Evolutionary conservation across 1,284 basidiomycete genomes (phyloP).

Genomic region (Mycosarcoma maydis): DNA sequence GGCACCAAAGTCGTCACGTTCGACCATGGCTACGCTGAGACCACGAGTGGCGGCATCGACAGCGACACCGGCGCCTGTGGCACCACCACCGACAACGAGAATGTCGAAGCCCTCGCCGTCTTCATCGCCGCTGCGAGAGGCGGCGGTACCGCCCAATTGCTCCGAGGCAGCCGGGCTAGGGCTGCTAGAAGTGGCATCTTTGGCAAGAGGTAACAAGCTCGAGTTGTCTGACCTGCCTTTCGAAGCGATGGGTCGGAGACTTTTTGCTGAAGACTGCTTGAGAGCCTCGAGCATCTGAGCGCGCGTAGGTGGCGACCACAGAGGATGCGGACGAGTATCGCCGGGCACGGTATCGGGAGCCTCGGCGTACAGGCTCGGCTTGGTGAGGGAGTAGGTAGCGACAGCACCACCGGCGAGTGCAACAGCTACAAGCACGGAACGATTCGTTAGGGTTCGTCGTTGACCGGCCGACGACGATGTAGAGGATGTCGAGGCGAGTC

Average conservation of each 20-base stretch:
- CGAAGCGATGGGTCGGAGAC: slow-evolving; percentile 55
- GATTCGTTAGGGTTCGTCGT: slow-evolving; percentile 21
- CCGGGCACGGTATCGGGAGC: slow-evolving; percentile 47
- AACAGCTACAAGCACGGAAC: slow-evolving; percentile 25
- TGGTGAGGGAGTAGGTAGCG: slow-evolving; percentile 28
- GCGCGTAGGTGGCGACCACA: slow-evolving; percentile 65
- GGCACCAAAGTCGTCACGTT: slow-evolving; percentile 89
- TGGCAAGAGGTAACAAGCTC: slow-evolving; percentile 50
- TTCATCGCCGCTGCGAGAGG: slow-evolving; percentile 37
- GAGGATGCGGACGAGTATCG: slow-evolving; percentile 58
- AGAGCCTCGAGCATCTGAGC: slow-evolving; percentile 66
- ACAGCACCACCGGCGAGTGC: slow-evolving; percentile 39
- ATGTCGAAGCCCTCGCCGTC: slow-evolving; percentile 71
- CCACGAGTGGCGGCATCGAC: slow-evolving; percentile 92
- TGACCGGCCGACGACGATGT: slow-evolving; percentile 18
- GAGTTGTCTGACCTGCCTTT: slow-evolving; percentile 36
- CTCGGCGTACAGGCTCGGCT: slow-evolving; percentile 32
- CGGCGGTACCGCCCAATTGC: slow-evolving; percentile 29
- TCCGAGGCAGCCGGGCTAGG: slow-evolving; percentile 56
- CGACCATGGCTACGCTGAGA: slow-evolving; percentile 90
- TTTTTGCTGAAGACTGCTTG: slow-evolving; percentile 54
- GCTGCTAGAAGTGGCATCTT: slow-evolving; percentile 49
- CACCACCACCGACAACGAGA: slow-evolving; percentile 87
- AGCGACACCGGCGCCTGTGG: slow-evolving; percentile 92
- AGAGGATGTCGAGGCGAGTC: slow-evolving; percentile 40